A percentile compares a stretch with the other conserved stretches of the same genome.
These are phyloP conservation scores for Lactifluus hygrophoroides DNA, from an alignment of 768 basidiomycete genomes.

Conservation along the genomic window DNA sequence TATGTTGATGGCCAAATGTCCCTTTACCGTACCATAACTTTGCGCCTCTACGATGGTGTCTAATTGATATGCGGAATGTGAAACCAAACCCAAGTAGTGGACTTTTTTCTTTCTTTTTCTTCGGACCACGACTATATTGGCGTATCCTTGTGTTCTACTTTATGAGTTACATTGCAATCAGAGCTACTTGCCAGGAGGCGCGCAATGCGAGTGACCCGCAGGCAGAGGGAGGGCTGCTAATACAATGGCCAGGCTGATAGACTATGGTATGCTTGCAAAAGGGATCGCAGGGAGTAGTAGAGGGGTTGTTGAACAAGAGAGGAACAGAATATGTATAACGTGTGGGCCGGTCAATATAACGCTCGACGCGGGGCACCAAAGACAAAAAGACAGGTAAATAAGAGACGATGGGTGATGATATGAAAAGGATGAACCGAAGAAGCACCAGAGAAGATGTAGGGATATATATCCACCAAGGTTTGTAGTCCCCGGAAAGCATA, in stretches of 20 bases:
- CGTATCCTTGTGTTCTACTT: slow-evolving; percentile 14
- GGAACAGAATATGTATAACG: slow-evolving; percentile 11
- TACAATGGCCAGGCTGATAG: slow-evolving; percentile 13
- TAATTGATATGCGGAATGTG: background rate
- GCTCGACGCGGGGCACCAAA: background rate
- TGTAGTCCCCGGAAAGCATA: slow-evolving; percentile 27
- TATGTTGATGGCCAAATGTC: slow-evolving; percentile 4
- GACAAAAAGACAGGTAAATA: background rate
- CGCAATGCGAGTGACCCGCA: background rate
- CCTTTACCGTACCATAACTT: slow-evolving; percentile 7
- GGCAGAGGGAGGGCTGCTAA: slow-evolving; percentile 3
- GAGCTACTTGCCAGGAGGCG: slow-evolving; percentile 8
- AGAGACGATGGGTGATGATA: slow-evolving; percentile 9
- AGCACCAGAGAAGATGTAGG: slow-evolving; percentile 22
- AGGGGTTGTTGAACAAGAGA: slow-evolving; percentile 2
- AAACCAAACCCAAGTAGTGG: background rate
- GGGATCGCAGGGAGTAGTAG: slow-evolving; percentile 8
- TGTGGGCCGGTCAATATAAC: slow-evolving; percentile 6
- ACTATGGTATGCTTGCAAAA: slow-evolving; percentile 17
- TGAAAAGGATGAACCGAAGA: slow-evolving; percentile 26
- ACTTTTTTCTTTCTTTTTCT: background rate
- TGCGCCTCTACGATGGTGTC: background rate
- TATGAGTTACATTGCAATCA: slow-evolving; percentile 17
- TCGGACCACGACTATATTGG: slow-evolving; percentile 1
- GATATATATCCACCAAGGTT: slow-evolving; percentile 22